Evolutionary conservation across 2,329 filamentous ascomycete species (phyloP), one percentile per base, ranked within the genome.

Genomic region (Calonectria ilicicola): DNA sequence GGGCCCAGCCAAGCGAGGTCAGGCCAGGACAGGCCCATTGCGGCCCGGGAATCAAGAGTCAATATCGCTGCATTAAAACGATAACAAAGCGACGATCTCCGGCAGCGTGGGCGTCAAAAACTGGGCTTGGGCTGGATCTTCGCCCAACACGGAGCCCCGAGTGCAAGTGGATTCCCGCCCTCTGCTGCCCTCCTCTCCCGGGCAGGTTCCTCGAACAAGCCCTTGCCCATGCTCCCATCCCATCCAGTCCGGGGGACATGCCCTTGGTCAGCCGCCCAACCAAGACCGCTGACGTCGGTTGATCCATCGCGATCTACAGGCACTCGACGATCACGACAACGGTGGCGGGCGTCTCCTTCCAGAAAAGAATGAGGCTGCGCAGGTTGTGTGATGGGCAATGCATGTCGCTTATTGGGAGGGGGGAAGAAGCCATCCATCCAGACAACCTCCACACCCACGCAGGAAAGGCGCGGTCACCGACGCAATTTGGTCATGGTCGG

Each of bases 291-390:
- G 69, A 75, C 72, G 72, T 72, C 72, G 64, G 27, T 60, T 67
- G 60, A 65, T 66, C 71, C 69, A 72, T 73, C 65, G 38, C 69
- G 73, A 74, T 75, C 72, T 74, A 73, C 73, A 74, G 62, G 69
- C 68, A 72, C 72, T 74, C 49, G 69, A 72, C 72, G 72, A 74
- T 74, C 72, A 68, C 58, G 51, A 35, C 29, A 42, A 32, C 58
- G 58, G 26, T 66, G 58, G 47, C 42, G 32, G 38, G 15, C 32
- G 53, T 42, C 56, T 42, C 58, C 58, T 63, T 63, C 53, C 32
- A 60, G 53, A 60, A 42, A 17, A 40, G 53, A 60, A 60, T 35
- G 53, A 60, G 53, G 53, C 53, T 58, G 53, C 53, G 53, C 53
- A 60, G 38, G 53, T 60, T 38, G 14, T 40, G 35, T 60, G 53